Base-by-base conservation (phyloP, 169 alveolate genomes). In the Cryptosporidium tyzzeri region DNA sequence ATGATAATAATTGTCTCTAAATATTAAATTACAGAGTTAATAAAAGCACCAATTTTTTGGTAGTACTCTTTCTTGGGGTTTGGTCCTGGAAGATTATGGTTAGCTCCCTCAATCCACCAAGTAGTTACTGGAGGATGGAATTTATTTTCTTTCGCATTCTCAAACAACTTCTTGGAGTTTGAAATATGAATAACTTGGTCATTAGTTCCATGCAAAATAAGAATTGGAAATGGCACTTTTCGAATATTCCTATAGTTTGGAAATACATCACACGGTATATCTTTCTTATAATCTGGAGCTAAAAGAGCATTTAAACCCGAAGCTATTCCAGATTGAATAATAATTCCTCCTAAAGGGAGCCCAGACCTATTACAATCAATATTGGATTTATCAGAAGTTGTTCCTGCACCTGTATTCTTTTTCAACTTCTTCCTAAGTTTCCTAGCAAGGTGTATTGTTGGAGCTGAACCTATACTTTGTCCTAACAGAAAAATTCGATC, bases 61-160 rank as follows among this genome's bases (percentile, higher is more conserved):
- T 62, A 80, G 26, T 80, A 80, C 51, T 80, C 89, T 48, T 80
- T 59, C 70, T 62, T 80, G 41, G 89, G 69, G 68, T 26, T 65
- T 44, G 75, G 48, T 8, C 75, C 89, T n/a, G 75, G 89, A 62
- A 62, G 55, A 33, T 62, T 67, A 16, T 80, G 89, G 41, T 29
- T 80, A 21, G 89, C 89, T 12, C 89, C 89, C 26, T 80, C 89
- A 4, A 80, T 33, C 89, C 89, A 80, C 89, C 89, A 80, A 23
- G 75, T 65, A n/a, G 75, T 80, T 4, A 80, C 65, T 21, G 75
- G 89, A 45, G 75, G 73, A 35, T 62, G 62, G 51, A 33, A 62
- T 41, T 62, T 65, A 18, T 80, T 80, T 16, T 80, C 41, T 39
- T 80, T 80, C 10, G 89, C 75, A 23, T 33, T 80, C 26, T 80